Base-by-base conservation (phyloP, 2,329 filamentous ascomycete species). In the Epichloe uncinata region DNA sequence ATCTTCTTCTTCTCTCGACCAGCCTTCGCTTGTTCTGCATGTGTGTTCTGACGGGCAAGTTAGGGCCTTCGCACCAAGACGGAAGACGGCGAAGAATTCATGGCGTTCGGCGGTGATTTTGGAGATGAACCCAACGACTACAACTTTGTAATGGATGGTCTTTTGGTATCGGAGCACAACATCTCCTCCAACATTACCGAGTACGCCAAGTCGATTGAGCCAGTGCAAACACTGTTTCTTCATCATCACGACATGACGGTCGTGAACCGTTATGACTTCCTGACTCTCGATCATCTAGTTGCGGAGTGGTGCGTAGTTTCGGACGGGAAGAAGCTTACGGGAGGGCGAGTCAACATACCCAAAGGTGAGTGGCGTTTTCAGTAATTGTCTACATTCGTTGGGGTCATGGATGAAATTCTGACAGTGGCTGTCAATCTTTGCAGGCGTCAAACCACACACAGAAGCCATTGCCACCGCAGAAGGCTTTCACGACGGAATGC, bases 71-170 rank as follows among this genome's bases (percentile, higher is more conserved):
- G 74, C 4, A 67, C 68, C 7, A 66, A 66, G 45, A 68, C 65
- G 8, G 58, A 66, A 38, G 65, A 71, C 18, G 70, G 70, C 30
- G 65, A 68, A 40, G 64, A 69, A 44, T 77, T 72, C 55, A 77
- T 75, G 61, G 79, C 68, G 0, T 82, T 81, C 41, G 79, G 79
- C 1, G 78, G 79, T 2, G 79, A 82, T 58, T 82, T 81, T 60
- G 75, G 73, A 3, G 79, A 82, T 45, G 65, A 72, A 0, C 78
- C 78, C 0, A 78, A 82, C 54, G 79, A 82, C 56, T 68, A 65
- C 1, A 77, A 75, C 50, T 83, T 82, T 47, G 72, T 78, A 41
- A 72, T 79, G 68, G 77, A 80, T 52, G 77, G 77, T 2, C 64
- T 80, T 8, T 42, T 60, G 35, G 52, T 50, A 44, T 72, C 71